Percentiles rank a stretch among this genome's conserved stretches.
These are phyloP conservation scores for Sophora flavescens DNA, from an alignment of 306 rosid genomes.

Conservation along the genomic window DNA sequence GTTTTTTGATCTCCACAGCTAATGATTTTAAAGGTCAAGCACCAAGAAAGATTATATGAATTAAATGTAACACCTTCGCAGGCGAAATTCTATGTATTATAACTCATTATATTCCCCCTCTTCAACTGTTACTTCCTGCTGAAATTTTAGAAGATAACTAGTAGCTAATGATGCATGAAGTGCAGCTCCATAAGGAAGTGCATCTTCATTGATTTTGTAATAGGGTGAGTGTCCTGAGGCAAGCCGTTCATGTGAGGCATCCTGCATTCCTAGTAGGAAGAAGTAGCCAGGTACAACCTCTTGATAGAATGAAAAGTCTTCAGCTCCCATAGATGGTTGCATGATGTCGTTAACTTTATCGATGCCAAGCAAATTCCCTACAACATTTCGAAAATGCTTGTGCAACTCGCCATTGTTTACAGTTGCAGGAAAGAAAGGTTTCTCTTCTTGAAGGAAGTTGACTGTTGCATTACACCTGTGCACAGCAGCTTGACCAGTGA, in stretches of 20 bases:
- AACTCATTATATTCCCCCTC: slow-evolving; percentile 25
- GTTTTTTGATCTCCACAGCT: not conserved
- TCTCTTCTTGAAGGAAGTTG: slow-evolving; percentile 53
- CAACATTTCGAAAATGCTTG: slow-evolving; percentile 54
- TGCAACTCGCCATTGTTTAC: slow-evolving; percentile 63
- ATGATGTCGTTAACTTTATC: slow-evolving; percentile 53
- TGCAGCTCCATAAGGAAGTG: slow-evolving; percentile 82
- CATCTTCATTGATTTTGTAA: slow-evolving; percentile 76
- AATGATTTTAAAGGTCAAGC: not conserved
- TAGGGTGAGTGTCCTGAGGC: slow-evolving; percentile 62
- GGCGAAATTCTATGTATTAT: not conserved
- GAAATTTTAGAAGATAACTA: slow-evolving; percentile 62
- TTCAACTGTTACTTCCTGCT: slow-evolving; percentile 35
- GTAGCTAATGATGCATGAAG: slow-evolving; percentile 87
- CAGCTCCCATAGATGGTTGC: slow-evolving; percentile 67
- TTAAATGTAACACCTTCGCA: not conserved
- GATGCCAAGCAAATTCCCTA: slow-evolving; percentile 64
- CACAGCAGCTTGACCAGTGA: slow-evolving; percentile 74
- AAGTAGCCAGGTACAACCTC: slow-evolving; percentile 81
- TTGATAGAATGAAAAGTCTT: slow-evolving; percentile 89
- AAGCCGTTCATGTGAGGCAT: slow-evolving; percentile 42
- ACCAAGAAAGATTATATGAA: not conserved
- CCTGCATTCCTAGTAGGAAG: slow-evolving; percentile 69
- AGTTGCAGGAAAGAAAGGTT: slow-evolving; percentile 61
- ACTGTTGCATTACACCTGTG: slow-evolving; percentile 81